Conservation (phyloP, 2,329 filamentous ascomycete species). For the Cladophialophora carrionii region DNA sequence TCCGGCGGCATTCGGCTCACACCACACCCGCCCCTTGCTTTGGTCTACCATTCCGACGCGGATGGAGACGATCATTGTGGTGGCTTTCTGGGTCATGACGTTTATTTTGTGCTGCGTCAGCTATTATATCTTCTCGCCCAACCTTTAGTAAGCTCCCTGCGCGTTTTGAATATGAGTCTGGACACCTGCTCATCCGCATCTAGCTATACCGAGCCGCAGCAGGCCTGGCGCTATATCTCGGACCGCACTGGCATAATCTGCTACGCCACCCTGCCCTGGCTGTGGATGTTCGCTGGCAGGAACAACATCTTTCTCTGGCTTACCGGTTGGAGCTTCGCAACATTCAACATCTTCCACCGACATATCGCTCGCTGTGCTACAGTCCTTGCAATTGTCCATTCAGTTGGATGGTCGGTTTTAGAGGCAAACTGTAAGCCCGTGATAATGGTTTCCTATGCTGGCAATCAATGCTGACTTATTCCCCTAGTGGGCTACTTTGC, state of each 20-base stretch:
- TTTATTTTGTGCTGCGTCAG: slow-evolving; percentile 49
- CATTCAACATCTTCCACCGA: slow-evolving; percentile 69
- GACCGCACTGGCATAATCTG: slow-evolving; percentile 68
- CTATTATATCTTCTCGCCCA: slow-evolving; percentile 52
- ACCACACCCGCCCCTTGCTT: slow-evolving; percentile 48
- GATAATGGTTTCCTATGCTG: background rate
- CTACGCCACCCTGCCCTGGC: slow-evolving; percentile 64
- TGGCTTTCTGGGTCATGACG: slow-evolving; percentile 48
- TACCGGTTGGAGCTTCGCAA: slow-evolving; percentile 70
- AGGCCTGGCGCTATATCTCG: slow-evolving; percentile 60
- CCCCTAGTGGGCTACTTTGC: slow-evolving; percentile 16
- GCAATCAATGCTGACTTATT: slow-evolving; percentile 9
- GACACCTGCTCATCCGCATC: background rate
- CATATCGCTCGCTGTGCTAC: slow-evolving; percentile 67
- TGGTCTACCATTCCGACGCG: slow-evolving; percentile 55
- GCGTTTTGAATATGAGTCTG: background rate
- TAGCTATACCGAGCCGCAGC: slow-evolving; percentile 36
- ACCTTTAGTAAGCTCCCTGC: slow-evolving; percentile 51
- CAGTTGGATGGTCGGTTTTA: slow-evolving; percentile 58
- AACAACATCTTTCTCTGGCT: slow-evolving; percentile 69
- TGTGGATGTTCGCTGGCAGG: slow-evolving; percentile 69
- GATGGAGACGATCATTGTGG: slow-evolving; percentile 51
- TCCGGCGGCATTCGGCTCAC: slow-evolving; percentile 50
- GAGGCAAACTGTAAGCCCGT: slow-evolving; percentile 20
- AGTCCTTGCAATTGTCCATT: slow-evolving; percentile 65